A percentile compares a stretch with the other conserved stretches of the same genome.
These are phyloP conservation scores for Pythium angustatum DNA, from an alignment of 352 stramenopile genomes.

Conservation along the genomic window DNA sequence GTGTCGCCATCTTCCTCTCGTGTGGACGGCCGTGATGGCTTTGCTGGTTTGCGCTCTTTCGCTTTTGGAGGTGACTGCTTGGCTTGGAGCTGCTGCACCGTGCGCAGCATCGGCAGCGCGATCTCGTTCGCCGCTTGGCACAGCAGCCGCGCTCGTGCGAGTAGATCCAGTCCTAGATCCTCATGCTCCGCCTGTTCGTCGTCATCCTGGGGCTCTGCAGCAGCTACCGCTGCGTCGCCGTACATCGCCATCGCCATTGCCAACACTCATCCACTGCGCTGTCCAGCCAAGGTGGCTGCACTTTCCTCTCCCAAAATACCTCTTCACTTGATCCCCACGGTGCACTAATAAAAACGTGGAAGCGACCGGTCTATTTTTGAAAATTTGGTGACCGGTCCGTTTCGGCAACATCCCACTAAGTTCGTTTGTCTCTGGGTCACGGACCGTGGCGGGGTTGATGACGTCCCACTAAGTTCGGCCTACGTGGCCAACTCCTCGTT, in stretches of 20 bases:
- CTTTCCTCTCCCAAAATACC: not conserved
- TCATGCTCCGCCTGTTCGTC: not conserved
- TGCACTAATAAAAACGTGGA: no score
- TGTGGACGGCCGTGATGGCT: constrained; percentile 6
- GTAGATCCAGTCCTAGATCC: constrained; percentile 20
- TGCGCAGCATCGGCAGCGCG: constrained; percentile 30
- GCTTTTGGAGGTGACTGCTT: not conserved
- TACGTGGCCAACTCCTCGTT: constrained; percentile 26
- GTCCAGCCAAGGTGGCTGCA: constrained; percentile 5
- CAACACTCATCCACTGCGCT: no score
- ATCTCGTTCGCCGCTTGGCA: constrained; percentile 33
- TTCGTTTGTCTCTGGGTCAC: not conserved
- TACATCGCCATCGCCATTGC: constrained; percentile 15
- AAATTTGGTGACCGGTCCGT: no score
- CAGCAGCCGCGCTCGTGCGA: constrained; percentile 24
- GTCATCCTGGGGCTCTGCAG: constrained; percentile 18
- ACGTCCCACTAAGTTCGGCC: constrained; percentile 26
- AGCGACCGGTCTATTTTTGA: not conserved
- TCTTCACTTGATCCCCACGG: no score
- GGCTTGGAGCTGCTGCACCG: constrained; percentile 15
- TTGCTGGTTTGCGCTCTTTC: constrained; percentile 11
- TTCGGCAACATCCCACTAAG: constrained; percentile 19
- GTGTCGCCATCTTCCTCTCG: constrained; percentile 16
- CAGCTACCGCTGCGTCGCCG: constrained; percentile 2
- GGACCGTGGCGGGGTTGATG: not conserved